These are phyloP conservation scores for Penicillium sp. DNA, from an alignment of 2,329 filamentous ascomycete genomes.

Conservation along the genomic window DNA sequence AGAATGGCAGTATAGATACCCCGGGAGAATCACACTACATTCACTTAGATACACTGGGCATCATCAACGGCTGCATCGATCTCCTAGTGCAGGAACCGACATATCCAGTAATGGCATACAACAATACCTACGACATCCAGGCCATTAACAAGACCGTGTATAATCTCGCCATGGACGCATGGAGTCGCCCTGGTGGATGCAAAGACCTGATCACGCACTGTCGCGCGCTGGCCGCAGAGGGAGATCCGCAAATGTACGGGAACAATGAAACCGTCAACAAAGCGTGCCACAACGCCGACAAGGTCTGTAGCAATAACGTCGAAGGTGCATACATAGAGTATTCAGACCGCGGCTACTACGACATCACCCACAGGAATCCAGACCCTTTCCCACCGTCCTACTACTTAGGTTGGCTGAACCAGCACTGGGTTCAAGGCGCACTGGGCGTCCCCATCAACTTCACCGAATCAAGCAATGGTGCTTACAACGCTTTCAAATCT, in stretches of 20 bases:
- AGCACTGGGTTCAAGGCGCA: slow-evolving; percentile 48
- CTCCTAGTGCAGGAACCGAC: slow-evolving; percentile 41
- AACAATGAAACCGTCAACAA: slow-evolving; percentile 40
- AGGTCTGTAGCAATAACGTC: slow-evolving; percentile 40
- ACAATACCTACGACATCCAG: slow-evolving; percentile 53
- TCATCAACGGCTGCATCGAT: slow-evolving; percentile 52
- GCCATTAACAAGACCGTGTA: slow-evolving; percentile 44
- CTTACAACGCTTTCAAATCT: slow-evolving; percentile 39
- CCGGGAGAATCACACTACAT: slow-evolving; percentile 30
- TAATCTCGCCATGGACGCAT: slow-evolving; percentile 39
- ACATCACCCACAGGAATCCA: slow-evolving; percentile 45
- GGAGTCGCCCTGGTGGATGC: slow-evolving; percentile 44
- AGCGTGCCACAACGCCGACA: slow-evolving; percentile 39
- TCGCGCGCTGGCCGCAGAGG: slow-evolving; percentile 38
- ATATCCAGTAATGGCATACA: slow-evolving; percentile 47
- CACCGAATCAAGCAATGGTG: slow-evolving; percentile 39
- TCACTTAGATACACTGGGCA: slow-evolving; percentile 46
- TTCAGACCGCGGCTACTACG: slow-evolving; percentile 48
- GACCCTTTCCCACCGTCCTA: slow-evolving; percentile 49
- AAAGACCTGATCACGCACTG: slow-evolving; percentile 48
- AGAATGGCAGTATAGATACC: slow-evolving; percentile 22
- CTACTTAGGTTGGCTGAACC: slow-evolving; percentile 50
- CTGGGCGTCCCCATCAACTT: slow-evolving; percentile 55
- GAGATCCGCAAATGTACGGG: slow-evolving; percentile 45
- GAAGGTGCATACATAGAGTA: slow-evolving; percentile 38